Evolutionary conservation across 768 basidiomycete species (phyloP).

Genomic region (Leucosporidium yakuticum): DNA sequence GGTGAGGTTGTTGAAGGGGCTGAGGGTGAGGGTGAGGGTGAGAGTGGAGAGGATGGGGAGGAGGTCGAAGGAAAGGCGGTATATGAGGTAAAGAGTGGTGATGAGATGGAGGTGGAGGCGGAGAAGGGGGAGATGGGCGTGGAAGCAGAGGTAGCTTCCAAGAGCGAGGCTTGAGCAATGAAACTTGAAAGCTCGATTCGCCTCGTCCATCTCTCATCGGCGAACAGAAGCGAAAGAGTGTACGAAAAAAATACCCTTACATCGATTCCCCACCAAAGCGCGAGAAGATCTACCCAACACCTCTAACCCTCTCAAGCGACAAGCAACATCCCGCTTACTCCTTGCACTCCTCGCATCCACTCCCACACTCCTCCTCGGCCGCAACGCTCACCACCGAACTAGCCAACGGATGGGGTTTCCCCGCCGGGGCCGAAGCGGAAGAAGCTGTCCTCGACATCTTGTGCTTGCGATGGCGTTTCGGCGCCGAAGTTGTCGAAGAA

Average conservation of each 20-base stretch:
- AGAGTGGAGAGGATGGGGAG: not conserved
- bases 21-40: not conserved
- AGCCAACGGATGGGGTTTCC: not conserved
- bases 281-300: too few relatives aligned
- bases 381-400: not conserved
- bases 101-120: not conserved
- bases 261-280: too few relatives aligned
- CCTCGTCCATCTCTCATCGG: too few relatives aligned
- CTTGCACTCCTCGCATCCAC: not conserved
- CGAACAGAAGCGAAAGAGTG: too few relatives aligned
- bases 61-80: not conserved
- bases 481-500: not conserved
- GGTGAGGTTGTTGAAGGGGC: not conserved
- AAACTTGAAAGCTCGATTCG: not conserved
- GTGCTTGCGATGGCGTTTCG: not conserved
- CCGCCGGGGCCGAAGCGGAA: not conserved
- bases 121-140: not conserved
- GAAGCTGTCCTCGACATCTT: not conserved
- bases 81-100: not conserved
- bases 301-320: too few relatives aligned
- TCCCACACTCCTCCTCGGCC: constrained; percentile 5
- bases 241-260: too few relatives aligned
- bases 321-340: too few relatives aligned
- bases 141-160: not conserved
- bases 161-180: not conserved